phyloP scores from a whole-genome alignment of 805 yeast species.

The Metschnikowia lochheadii region DNA sequence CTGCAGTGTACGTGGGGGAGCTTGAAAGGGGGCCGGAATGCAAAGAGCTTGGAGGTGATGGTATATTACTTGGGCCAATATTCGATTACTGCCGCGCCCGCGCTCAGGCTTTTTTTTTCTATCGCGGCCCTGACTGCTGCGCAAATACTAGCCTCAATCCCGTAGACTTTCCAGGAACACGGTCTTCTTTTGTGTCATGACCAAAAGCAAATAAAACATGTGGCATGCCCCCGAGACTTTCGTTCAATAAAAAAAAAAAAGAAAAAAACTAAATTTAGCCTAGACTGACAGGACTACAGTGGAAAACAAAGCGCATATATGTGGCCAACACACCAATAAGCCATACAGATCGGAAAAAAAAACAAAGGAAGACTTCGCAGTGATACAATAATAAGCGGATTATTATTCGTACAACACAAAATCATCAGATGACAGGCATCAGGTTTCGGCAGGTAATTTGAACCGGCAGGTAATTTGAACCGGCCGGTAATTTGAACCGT shows the following conservation, averaged over 20 bases:
- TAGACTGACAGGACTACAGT: no score
- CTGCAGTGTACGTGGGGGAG: background rate
- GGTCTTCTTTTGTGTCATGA: no score
- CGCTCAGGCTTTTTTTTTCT: slow-evolving; percentile 2
- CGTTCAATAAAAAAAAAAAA: no score
- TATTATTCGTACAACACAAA: background rate
- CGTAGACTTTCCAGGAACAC: no score
- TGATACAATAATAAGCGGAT: background rate
- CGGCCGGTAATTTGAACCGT: background rate
- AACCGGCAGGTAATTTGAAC: background rate
- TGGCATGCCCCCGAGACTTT: no score
- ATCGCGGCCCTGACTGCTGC: background rate
- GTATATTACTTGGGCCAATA: background rate
- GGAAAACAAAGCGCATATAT: no score
- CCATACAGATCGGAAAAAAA: no score
- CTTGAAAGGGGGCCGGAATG: background rate
- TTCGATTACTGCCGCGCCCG: slow-evolving; percentile 2
- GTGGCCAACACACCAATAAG: no score
- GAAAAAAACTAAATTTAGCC: no score
- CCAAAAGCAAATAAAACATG: no score
- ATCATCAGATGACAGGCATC: background rate
- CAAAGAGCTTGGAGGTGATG: slow-evolving; percentile 1
- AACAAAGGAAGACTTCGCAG: background rate
- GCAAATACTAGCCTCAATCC: background rate
- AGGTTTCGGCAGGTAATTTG: background rate